These are phyloP conservation scores for Apophysomyces elegans DNA, from an alignment of 371 early-diverging fungal species.

Conservation along the genomic window DNA sequence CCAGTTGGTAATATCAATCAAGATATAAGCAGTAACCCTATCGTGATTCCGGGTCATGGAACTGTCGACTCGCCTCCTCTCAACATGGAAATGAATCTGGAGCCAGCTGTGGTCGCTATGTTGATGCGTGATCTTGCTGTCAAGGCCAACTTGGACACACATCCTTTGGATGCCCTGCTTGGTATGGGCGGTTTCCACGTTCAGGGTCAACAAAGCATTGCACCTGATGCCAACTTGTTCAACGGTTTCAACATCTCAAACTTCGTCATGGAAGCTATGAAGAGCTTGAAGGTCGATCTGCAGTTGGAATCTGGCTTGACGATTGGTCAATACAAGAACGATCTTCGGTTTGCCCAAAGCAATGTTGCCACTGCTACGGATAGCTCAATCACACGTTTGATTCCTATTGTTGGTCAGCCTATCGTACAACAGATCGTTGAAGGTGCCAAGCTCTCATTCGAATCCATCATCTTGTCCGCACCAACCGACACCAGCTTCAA, in stretches of 20 bases:
- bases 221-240: conserved; percentile 48
- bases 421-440: conserved; percentile 64
- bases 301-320: conserved; percentile 51
- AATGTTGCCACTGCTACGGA: conserved; percentile 53
- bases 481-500: conserved; percentile 54
- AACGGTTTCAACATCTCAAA: conserved; percentile 52
- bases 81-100: conserved; percentile 46
- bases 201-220: conserved; percentile 37
- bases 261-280: conserved; percentile 59
- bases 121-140: conserved; percentile 57
- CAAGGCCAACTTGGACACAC: conserved; percentile 47
- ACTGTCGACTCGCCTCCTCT: conserved; percentile 37
- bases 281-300: conserved; percentile 54
- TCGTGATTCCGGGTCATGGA: conserved; percentile 39
- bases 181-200: conserved; percentile 52
- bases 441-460: conserved; percentile 52
- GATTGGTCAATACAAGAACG: conserved; percentile 57
- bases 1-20: conserved; percentile 58
- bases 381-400: conserved; percentile 45
- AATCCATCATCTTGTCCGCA: conserved; percentile 51
- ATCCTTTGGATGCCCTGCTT: conserved; percentile 53
- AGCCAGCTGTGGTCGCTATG: conserved; percentile 49
- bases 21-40: conserved; percentile 50
- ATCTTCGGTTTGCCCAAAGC: conserved; percentile 51
- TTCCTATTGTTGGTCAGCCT: conserved; percentile 63